Evolutionary conservation across 164 flowering plant genomes (phyloP).

Genomic region (Litsea cubeba): DNA sequence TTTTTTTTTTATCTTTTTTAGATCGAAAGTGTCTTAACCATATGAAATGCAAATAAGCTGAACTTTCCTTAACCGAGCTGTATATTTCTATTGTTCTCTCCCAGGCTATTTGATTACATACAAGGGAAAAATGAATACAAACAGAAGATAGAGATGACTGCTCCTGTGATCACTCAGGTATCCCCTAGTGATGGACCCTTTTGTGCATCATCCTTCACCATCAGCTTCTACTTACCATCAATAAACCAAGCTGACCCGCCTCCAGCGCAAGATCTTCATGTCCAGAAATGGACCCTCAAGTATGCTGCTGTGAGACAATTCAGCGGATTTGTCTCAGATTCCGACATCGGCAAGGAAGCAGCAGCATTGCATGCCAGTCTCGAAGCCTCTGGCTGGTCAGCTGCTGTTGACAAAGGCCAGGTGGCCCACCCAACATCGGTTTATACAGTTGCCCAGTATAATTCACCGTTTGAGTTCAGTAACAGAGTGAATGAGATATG

Average conservation of each 20-base stretch:
- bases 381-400: constrained; percentile 50
- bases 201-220: constrained; percentile 64
- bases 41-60: too few relatives aligned
- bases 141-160: constrained; percentile 79
- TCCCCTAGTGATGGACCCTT: constrained; percentile 83
- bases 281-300: constrained; percentile 53
- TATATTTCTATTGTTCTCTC: not conserved
- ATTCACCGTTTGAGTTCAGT: constrained; percentile 77
- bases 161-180: constrained; percentile 73
- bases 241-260: constrained; percentile 70
- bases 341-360: constrained; percentile 58
- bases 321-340: constrained; percentile 62
- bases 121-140: constrained; percentile 71
- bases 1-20: too few relatives aligned
- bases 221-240: constrained; percentile 80
- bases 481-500: constrained; percentile 88
- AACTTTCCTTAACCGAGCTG: too few relatives aligned
- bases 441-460: constrained; percentile 81
- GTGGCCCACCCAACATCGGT: constrained; percentile 23
- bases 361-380: constrained; percentile 59
- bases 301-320: constrained; percentile 78
- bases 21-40: too few relatives aligned
- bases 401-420: constrained; percentile 40
- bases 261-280: constrained; percentile 60
- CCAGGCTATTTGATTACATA: constrained; percentile 77